These are phyloP conservation scores for Biscogniauxia marginata DNA, from an alignment of 2,329 filamentous ascomycete genomes.

Conservation along the genomic window DNA sequence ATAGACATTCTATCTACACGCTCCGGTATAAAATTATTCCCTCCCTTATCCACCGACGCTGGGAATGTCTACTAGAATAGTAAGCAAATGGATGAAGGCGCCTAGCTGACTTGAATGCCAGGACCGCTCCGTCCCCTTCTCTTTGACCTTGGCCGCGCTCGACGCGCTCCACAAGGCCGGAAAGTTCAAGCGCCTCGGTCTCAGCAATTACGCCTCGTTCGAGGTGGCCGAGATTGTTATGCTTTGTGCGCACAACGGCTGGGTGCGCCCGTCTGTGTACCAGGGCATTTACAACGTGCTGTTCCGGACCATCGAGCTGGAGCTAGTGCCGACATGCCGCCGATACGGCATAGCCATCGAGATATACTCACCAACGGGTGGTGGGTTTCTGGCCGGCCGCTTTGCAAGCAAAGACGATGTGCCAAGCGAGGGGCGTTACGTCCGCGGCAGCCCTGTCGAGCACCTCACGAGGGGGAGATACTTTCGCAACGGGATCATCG, in stretches of 20 bases:
- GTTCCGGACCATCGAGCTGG: conserved; percentile 69
- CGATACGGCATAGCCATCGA: conserved; percentile 76
- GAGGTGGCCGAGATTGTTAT: conserved; percentile 83
- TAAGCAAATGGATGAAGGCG: too few species aligned
- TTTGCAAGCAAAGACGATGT: conserved; percentile 62
- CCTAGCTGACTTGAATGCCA: background rate
- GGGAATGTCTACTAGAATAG: too few species aligned
- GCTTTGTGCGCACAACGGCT: conserved; percentile 71
- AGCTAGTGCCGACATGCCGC: conserved; percentile 69
- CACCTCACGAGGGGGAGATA: conserved; percentile 61
- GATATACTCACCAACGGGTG: conserved; percentile 78
- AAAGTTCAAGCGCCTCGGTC: conserved; percentile 74
- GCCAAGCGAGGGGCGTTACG: conserved; percentile 68
- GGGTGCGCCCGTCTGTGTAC: conserved; percentile 81
- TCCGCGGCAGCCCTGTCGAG: conserved; percentile 25
- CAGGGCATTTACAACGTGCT: conserved; percentile 84
- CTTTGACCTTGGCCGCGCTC: conserved; percentile 70
- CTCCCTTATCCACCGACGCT: too few species aligned
- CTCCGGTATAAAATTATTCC: conserved; percentile 29
- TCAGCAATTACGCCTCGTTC: conserved; percentile 81
- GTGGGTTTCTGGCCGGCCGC: conserved; percentile 74
- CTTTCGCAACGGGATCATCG: conserved; percentile 61
- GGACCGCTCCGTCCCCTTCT: conserved; percentile 67
- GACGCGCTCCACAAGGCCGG: conserved; percentile 79
- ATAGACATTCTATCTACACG: conserved; percentile 71